phyloP scores from a whole-genome alignment of 2,329 filamentous ascomycete species.

The Aspergillus costaricaensis region DNA sequence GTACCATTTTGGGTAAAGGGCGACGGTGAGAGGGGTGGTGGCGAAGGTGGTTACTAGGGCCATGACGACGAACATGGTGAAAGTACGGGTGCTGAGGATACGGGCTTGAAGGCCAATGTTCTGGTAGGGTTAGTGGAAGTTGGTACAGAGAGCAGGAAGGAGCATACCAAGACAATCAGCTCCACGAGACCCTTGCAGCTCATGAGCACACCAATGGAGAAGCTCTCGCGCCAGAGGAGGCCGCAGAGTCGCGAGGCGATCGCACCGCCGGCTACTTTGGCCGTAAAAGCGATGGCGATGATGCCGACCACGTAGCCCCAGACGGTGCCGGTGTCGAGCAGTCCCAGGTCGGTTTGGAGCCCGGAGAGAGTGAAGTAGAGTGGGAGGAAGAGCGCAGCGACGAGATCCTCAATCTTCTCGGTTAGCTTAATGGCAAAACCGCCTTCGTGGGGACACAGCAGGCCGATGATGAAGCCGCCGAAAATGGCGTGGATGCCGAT shows the following conservation, averaged over 20 bases:
- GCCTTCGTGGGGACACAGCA: constrained; percentile 87
- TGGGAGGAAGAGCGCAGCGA: constrained; percentile 79
- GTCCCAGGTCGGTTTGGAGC: constrained; percentile 80
- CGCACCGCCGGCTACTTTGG: constrained; percentile 81
- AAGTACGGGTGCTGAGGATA: constrained; percentile 77
- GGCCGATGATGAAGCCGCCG: constrained; percentile 82
- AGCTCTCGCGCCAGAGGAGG: constrained; percentile 85
- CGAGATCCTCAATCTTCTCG: constrained; percentile 91
- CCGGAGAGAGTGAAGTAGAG: constrained; percentile 94
- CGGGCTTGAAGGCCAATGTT: constrained; percentile 81
- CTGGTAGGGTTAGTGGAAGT: constrained; percentile 35
- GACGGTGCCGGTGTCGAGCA: constrained; percentile 76
- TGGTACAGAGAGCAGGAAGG: too few species aligned
- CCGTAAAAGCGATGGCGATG: constrained; percentile 76
- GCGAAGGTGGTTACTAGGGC: constrained; percentile 81
- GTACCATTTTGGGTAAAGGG: constrained; percentile 76
- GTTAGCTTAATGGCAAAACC: constrained; percentile 89
- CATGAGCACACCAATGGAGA: constrained; percentile 88
- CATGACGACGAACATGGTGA: constrained; percentile 96
- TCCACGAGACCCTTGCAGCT: constrained; percentile 96
- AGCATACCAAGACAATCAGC: constrained; percentile 81
- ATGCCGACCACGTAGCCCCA: constrained; percentile 91
- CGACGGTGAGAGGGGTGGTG: constrained; percentile 74
- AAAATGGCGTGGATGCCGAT: constrained; percentile 96
- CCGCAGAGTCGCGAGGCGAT: constrained; percentile 74